phyloP scores from a whole-genome alignment of 2,329 filamentous ascomycete genomes.

The Stylonectria norvegica region DNA sequence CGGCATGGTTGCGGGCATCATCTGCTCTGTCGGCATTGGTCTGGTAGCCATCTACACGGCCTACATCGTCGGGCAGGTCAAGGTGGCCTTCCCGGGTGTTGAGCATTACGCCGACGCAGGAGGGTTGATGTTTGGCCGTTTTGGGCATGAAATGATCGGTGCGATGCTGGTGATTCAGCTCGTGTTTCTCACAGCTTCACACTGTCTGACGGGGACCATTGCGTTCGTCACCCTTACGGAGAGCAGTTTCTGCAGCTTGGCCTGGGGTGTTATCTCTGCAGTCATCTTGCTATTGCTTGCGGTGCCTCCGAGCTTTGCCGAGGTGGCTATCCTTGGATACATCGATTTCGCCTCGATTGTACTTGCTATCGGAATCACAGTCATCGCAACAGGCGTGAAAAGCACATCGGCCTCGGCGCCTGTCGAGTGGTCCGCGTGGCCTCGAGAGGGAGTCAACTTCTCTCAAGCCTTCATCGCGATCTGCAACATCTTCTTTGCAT shows the following conservation, averaged over 20 bases:
- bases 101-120: slow-evolving; percentile 63
- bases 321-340: slow-evolving; percentile 35
- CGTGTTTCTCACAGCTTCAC: slow-evolving; percentile 64
- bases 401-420: slow-evolving; percentile 12
- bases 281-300: slow-evolving; percentile 38
- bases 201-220: slow-evolving; percentile 63
- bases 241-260: slow-evolving; percentile 39
- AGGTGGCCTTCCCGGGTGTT: slow-evolving; percentile 48
- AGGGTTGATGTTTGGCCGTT: slow-evolving; percentile 52
- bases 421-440: slow-evolving; percentile 36
- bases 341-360: slow-evolving; percentile 32
- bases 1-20: slow-evolving; percentile 35
- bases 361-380: slow-evolving; percentile 57
- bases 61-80: slow-evolving; percentile 40
- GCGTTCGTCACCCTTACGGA: slow-evolving; percentile 60
- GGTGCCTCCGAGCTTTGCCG: slow-evolving; percentile 41
- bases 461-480: slow-evolving; percentile 54
- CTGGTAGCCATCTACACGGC: slow-evolving; percentile 40
- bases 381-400: slow-evolving; percentile 56
- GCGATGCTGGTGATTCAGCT: slow-evolving; percentile 57
- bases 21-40: slow-evolving; percentile 34
- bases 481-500: slow-evolving; percentile 67
- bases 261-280: slow-evolving; percentile 38
- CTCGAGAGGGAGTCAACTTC: slow-evolving; percentile 39
- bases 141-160: slow-evolving; percentile 57